Base-by-base conservation (phyloP, 1,284 basidiomycete genomes). In the Apiotrichum siamense region DNA sequence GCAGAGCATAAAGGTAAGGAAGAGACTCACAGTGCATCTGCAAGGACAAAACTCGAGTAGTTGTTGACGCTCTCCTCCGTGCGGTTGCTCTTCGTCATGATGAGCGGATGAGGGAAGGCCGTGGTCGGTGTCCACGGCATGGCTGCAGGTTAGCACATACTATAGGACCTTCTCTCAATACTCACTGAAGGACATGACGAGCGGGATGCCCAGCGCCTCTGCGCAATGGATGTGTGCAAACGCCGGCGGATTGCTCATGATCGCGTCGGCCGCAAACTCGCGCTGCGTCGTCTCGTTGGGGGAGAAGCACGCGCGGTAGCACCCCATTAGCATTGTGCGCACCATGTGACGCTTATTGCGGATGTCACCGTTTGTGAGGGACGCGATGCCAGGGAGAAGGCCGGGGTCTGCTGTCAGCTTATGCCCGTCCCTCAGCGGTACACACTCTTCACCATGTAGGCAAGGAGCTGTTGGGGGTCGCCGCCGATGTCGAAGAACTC, bases 111-210 rank as follows among this genome's bases (percentile, higher is more conserved):
- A 0, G 81, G 78, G 62, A 85, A 85, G 3, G 77, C 72, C 3
- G 78, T 76, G 0, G 83, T 85, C 0, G 82, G 77, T 37, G 72
- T 81, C 83, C 83, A 85, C 20, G 83, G 83, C 83, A 85, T 85
- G 0, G 81, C 82, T 83, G 52, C 2, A 26, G 4, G 50, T 61
- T 29, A 64, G 61, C 40, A 23, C 10, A 11, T 1, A 25, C 32
- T 1, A 18, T 9, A 2, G 21, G 18, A 3, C 25, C 2, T 21
- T 2, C 0, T 7, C 0, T 10, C 3, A 21, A n/a, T 4, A 35
- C 50, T 26, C 33, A 57, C 52, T 52, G 41, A 52, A 54, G 31
- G 77, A 79, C 58, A 83, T 67, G 31, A 79, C 72, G 10, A 83
- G 65, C 0, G 83, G 83, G 33, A 84, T 75, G 1, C 82, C 82